Evolutionary conservation across 2,329 filamentous ascomycete genomes (phyloP).

Genomic region (Zasmidium citrigriseum): DNA sequence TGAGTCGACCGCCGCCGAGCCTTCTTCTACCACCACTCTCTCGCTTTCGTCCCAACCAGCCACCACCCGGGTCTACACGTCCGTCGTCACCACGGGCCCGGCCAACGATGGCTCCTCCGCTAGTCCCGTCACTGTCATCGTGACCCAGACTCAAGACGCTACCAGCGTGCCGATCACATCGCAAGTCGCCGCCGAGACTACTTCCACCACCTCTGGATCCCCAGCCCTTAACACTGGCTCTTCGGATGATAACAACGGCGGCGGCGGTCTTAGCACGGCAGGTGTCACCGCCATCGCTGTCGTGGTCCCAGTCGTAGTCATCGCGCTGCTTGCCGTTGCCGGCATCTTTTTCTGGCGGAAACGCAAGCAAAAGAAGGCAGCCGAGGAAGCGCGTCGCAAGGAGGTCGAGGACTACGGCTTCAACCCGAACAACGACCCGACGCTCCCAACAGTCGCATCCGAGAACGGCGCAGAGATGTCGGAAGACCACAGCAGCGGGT

Average conservation of each 20-base stretch:
- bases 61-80: slow-evolving; percentile 23
- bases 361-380: slow-evolving; percentile 80
- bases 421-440: slow-evolving; percentile 95
- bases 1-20: not conserved
- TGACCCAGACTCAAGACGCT: slow-evolving; percentile 17
- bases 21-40: slow-evolving; percentile 14
- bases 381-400: slow-evolving; percentile 85
- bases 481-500: slow-evolving; percentile 75
- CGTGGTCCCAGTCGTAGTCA: slow-evolving; percentile 86
- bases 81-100: slow-evolving; percentile 17
- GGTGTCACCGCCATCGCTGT: slow-evolving; percentile 89
- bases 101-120: slow-evolving; percentile 9
- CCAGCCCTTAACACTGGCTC: slow-evolving; percentile 15
- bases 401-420: slow-evolving; percentile 97
- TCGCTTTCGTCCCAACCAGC: slow-evolving; percentile 18
- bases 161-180: slow-evolving; percentile 7
- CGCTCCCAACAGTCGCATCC: slow-evolving; percentile 62
- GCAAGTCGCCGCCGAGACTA: slow-evolving; percentile 2
- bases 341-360: slow-evolving; percentile 85
- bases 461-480: slow-evolving; percentile 67
- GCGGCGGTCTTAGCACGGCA: slow-evolving; percentile 57
- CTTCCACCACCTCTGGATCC: slow-evolving; percentile 11
- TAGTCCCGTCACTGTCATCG: slow-evolving; percentile 14
- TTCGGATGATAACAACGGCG: slow-evolving; percentile 6
- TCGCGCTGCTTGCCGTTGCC: slow-evolving; percentile 75